Evolutionary conservation across 352 stramenopile genomes (phyloP), one percentile per base, ranked within the genome.

Genomic region (Phytophthora foliorum): DNA sequence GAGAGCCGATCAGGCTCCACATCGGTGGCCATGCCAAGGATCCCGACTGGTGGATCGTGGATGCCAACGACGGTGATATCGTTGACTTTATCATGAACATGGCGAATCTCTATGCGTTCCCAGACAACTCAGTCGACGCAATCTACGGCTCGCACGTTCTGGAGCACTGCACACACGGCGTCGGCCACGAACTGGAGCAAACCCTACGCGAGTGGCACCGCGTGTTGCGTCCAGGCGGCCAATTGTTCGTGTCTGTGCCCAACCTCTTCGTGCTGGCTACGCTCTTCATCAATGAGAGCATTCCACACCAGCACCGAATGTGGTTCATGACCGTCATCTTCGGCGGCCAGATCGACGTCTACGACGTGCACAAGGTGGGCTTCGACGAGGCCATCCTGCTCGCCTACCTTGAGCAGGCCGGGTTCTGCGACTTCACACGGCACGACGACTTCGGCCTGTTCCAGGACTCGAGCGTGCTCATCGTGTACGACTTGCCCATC

Each of bases 111-210:
- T 79, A 93, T 34, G 67, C 76, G 13, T 90, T 96, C 44, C 80
- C 74, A 1, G 76, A 87, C 46, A 72, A 57, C 36, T 93, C 87
- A 0, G 83, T 92, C 2, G 50, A 73, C 6, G 74, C 50, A 2
- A 84, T 96, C 24, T 96, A 95, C 64, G 80, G 81, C 4, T 92
- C 83, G 0, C 89, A 96, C 24, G 77, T 90, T 11, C 75, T 96
- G 14, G 89, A 96, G 65, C 88, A 95, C 54, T 80, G 74, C n/a
- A 72, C 75, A 29, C 88, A 90, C 44, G 82, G 77, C n/a, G 75
- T 89, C 13, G 57, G 81, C 2, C 51, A 71, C 21, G 82, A 86
- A 8, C 70, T 95, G 13, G 21, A 72, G 5, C 48, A 48, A 25
- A 92, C 86, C 19, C 63, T 96, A 10, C 62, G 62, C 9, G 89